Percentiles rank a stretch among this genome's conserved stretches.
These are phyloP conservation scores for Globisporangium mamillatum DNA, from an alignment of 352 stramenopile genomes.

Conservation along the genomic window DNA sequence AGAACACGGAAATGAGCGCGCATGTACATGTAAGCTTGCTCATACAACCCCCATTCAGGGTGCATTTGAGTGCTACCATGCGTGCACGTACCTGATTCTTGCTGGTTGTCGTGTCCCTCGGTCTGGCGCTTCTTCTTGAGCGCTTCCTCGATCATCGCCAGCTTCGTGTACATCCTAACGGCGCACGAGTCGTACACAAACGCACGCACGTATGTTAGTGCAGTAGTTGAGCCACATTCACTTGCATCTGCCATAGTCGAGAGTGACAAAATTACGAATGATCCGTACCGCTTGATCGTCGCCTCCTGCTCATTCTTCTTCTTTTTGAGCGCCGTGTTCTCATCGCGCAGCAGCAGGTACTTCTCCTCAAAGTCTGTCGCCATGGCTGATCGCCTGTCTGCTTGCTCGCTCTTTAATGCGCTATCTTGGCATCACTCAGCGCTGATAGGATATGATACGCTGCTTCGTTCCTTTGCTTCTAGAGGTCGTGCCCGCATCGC, in stretches of 20 bases:
- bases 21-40: background rate
- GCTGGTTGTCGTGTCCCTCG: conserved; percentile 56
- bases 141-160: conserved; percentile 84
- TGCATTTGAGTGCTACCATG: background rate
- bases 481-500: background rate
- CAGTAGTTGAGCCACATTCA: background rate
- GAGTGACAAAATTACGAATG: no score
- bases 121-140: conserved; percentile 65
- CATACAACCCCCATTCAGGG: background rate
- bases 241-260: no score
- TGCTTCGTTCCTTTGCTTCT: background rate
- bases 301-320: conserved; percentile 91
- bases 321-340: conserved; percentile 85
- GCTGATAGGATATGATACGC: background rate
- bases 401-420: background rate
- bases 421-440: background rate
- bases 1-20: background rate
- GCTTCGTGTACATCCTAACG: conserved; percentile 84
- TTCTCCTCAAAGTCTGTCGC: conserved; percentile 77
- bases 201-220: background rate
- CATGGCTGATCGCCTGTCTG: conserved; percentile 32
- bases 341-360: conserved; percentile 79
- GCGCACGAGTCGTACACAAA: background rate
- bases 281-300: conserved; percentile 76
- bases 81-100: conserved; percentile 33